Base-by-base conservation (phyloP, 225 moss, liverwort and hornwort species). In the Lunularia cruciata region DNA sequence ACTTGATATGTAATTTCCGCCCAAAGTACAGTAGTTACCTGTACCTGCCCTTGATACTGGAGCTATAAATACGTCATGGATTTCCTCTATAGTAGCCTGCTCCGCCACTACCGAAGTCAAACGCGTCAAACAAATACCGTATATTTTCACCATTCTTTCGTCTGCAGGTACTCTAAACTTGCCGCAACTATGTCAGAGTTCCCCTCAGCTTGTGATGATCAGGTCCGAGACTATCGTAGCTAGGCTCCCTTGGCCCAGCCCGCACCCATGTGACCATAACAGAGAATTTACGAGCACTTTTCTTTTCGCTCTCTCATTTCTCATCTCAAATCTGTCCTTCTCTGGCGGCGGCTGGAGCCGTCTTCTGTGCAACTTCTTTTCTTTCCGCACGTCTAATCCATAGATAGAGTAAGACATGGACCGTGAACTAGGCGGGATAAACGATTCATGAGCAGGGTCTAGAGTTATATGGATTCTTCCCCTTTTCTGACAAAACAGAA, bases 261-360 rank as follows among this genome's bases (percentile, higher is more conserved):
- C 54, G 26, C 54, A 12, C 54, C 23, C 26, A 54, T 27, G 26
- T 54, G 54, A 28, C 11, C 52, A 54, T 25, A 26, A 26, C 9
- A 27, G 8, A 28, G 54, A 28, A 54, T 54, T 27, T 54, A 28
- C 22, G 27, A 54, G 26, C 10, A 8, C 27, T 10, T 54, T 54
- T 54, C 54, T 54, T 27, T 54, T 28, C 26, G 26, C 54, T 54
- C 54, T 54, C 27, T 54, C 54, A 54, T 54, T 54, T 54, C 54
- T 28, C 54, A 54, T 54, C 54, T 28, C 28, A 25, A 9, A 26
- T 54, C 54, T 28, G 27, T 54, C 54, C 54, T 54, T 26, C 27
- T 54, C 54, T 28, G 54, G 54, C 51, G 54, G 54, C 54, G 54
- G 26, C 54, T 54, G 26, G 12, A 54, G 54, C 27, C 54, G 54